Evolutionary conservation across 2,329 filamentous ascomycete species (phyloP).

Genomic region (Aspergillus quadricinctus): DNA sequence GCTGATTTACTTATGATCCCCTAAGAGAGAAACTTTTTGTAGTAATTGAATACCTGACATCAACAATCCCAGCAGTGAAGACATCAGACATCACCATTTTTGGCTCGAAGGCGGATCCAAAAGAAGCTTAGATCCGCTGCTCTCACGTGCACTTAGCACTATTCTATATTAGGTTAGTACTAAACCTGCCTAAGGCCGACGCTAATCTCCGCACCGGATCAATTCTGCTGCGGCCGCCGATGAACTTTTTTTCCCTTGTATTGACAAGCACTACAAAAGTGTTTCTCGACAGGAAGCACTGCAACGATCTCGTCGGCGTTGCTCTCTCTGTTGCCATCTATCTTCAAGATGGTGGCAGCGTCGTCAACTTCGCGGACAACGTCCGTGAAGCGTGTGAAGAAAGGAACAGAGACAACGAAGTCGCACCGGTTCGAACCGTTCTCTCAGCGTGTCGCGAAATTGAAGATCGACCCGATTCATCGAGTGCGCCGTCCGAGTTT

Average conservation of each 20-base stretch:
- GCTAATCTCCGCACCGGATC: constrained; percentile 28
- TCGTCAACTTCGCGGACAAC: constrained; percentile 65
- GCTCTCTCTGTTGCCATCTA: constrained; percentile 16
- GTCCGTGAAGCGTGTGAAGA: constrained; percentile 62
- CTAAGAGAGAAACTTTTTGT: background rate
- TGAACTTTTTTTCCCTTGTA: constrained; percentile 35
- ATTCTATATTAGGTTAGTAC: constrained; percentile 7
- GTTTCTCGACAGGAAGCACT: constrained; percentile 13
- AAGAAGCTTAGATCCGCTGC: constrained; percentile 24
- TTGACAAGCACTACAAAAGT: constrained; percentile 1
- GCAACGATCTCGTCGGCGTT: constrained; percentile 20
- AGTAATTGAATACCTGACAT: background rate
- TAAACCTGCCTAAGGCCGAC: constrained; percentile 6
- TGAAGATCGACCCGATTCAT: constrained; percentile 91
- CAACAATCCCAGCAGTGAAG: background rate
- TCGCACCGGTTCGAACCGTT: constrained; percentile 91
- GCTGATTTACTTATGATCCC: background rate
- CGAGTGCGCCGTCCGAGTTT: constrained; percentile 77
- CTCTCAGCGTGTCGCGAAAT: constrained; percentile 79
- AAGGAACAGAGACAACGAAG: constrained; percentile 69
- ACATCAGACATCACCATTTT: constrained; percentile 6
- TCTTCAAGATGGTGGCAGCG: constrained; percentile 43
- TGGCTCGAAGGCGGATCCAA: constrained; percentile 12
- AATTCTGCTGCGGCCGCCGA: constrained; percentile 26
- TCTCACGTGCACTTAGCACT: constrained; percentile 22